Conservation (phyloP, 768 basidiomycete species). For the Leccinum truebloodii region DNA sequence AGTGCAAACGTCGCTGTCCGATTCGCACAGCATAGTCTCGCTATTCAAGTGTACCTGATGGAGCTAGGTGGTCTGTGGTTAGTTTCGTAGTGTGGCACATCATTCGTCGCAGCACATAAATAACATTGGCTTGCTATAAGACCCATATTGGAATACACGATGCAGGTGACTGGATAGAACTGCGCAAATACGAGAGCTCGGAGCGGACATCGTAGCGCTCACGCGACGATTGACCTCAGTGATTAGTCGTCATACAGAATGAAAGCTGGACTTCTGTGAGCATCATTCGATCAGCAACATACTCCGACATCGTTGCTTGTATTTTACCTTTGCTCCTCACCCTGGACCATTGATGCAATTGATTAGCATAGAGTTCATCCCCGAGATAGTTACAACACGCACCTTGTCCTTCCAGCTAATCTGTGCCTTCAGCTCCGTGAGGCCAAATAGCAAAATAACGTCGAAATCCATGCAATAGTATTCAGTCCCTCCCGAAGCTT, state of each 20-base stretch:
- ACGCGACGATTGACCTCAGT: background rate
- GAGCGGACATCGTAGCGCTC: background rate
- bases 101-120: background rate
- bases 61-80: background rate
- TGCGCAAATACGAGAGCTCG: background rate
- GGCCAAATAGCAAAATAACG: conserved; percentile 42
- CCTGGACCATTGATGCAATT: conserved; percentile 5
- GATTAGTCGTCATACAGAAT: conserved; percentile 23
- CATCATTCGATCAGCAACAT: background rate
- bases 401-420: conserved; percentile 41
- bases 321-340: conserved; percentile 18
- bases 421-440: conserved; percentile 47
- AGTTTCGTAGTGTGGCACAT: background rate
- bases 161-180: background rate
- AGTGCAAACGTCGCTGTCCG: too few species aligned
- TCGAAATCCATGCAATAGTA: conserved; percentile 29
- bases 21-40: background rate
- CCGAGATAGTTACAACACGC: background rate
- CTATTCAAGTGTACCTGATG: background rate
- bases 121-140: background rate
- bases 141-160: background rate
- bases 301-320: background rate
- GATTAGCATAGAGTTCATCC: too few species aligned
- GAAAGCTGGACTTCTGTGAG: conserved; percentile 21
- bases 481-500: background rate